Percentiles rank a stretch among this genome's conserved stretches.
These are phyloP conservation scores for Gossypium davidsonii DNA, from an alignment of 441 rosid species.

Conservation along the genomic window DNA sequence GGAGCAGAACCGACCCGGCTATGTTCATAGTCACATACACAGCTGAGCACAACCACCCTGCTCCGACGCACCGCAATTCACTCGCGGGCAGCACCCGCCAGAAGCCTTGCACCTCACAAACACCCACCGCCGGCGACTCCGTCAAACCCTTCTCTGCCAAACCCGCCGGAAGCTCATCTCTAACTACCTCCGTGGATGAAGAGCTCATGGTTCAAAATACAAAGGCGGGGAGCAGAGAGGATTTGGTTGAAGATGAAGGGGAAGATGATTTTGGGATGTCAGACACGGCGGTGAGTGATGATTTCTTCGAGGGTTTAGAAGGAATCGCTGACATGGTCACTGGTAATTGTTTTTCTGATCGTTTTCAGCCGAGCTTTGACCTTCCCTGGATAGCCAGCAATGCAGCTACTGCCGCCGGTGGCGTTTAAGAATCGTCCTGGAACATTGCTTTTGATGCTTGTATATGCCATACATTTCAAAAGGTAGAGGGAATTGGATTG, in stretches of 20 bases:
- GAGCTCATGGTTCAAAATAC: slow-evolving; percentile 30
- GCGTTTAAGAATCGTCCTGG: slow-evolving; percentile 30
- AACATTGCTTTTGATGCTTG: slow-evolving; percentile 1
- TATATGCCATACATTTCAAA: not conserved
- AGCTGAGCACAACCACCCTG: slow-evolving; percentile 90
- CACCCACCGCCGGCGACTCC: slow-evolving; percentile 26
- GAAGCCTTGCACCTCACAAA: slow-evolving; percentile 41
- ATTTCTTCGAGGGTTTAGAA: slow-evolving; percentile 68
- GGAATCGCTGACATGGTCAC: slow-evolving; percentile 37
- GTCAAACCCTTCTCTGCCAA: slow-evolving; percentile 22
- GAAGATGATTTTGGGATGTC: slow-evolving; percentile 53
- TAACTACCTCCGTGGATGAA: slow-evolving; percentile 55
- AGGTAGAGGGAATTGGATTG: not conserved
- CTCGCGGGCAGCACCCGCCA: slow-evolving; percentile 89
- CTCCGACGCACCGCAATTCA: slow-evolving; percentile 85
- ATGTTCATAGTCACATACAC: slow-evolving; percentile 88
- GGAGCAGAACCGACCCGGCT: slow-evolving; percentile 81
- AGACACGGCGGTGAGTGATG: slow-evolving; percentile 57
- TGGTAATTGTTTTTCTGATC: slow-evolving; percentile 45
- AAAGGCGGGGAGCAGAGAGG: slow-evolving; percentile 45
- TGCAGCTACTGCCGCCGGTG: slow-evolving; percentile 47
- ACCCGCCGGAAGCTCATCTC: slow-evolving; percentile 42
- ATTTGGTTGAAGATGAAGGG: slow-evolving; percentile 49
- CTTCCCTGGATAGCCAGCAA: slow-evolving; percentile 52
- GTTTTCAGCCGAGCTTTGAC: slow-evolving; percentile 50